Evolutionary conservation across 345 rosid genomes (phyloP), one percentile per base, ranked within the genome.

Genomic region (Lagerstroemia speciosa): DNA sequence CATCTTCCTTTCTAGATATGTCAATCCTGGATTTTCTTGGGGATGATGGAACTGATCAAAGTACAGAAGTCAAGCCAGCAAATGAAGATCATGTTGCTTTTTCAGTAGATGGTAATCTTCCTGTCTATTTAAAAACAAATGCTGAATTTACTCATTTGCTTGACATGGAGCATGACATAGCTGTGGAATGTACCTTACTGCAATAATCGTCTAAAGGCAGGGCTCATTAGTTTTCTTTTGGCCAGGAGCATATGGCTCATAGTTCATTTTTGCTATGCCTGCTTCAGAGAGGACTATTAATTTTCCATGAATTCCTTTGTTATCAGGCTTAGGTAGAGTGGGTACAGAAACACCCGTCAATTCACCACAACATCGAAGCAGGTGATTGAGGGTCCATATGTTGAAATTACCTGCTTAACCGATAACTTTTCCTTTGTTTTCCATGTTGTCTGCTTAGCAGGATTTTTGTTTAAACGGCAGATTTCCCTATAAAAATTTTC

Each of bases 11-110:
- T 70, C 85, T 46, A 89, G 96, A 84, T 74, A 67, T 76, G 66
- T 86, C 89, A 41, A 75, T 92, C 72, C 86, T 87, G 74, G 96
- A 89, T 78, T 76, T 92, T 87, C 82, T 92, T 72, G 84, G 72
- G 74, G 92, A 86, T 78, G 91, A 83, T 78, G 86, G 75, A 65
- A 52, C 79, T 53, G 79, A 76, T 71, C 74, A 34, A 77, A 63
- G 67, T 50, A 67, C 69, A 46, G 83, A 75, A 68, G 75, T 67
- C 69, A 60, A 66, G 78, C 79, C 82, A 60, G 79, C 67, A 55
- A 72, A 67, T 72, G 98, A 92, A 77, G 74, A 86, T 72, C 91
- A 92, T 76, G 86, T 84, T 79, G 89, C 98, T 66, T 88, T 92
- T 78, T 87, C 98, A 81, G 82, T 89, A 69, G 85, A 86, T 75